Evolutionary conservation across 345 rosid genomes (phyloP), one percentile per base, ranked within the genome.

Genomic region (Ceriops tagal): DNA sequence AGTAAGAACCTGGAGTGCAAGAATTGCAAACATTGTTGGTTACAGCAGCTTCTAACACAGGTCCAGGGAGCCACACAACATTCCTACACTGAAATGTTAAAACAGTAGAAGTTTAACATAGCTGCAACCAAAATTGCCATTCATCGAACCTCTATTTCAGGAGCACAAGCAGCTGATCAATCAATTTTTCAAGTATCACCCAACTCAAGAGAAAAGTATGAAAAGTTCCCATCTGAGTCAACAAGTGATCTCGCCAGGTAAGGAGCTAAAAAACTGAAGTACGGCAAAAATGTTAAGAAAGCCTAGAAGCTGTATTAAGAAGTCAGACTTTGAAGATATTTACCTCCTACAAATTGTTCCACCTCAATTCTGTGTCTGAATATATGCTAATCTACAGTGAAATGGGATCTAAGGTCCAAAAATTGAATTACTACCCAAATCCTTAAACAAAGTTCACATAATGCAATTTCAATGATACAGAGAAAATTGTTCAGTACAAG

Each of bases 51-150:
- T 93, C 97, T 64, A 86, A 63, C 73, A 89, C 73, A 61, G 96
- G 87, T 61, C 97, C 98, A 60, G 98, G 98, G 71, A 93, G 97
- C 98, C 97, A 93, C 39, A 93, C 79, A 68, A 84, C 98, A 82
- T 87, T 93, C 75, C 98, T 87, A 82, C 98, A 93, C 96, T 92
- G 84, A 66, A 77, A 72, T 53, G 59, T 59, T 34, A 37, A 21
- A 55, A 34, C 32, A 57, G 76, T 34, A 46, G 60, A 73, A 46
- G 19, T 74, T 64, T 30, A 55, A 74, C 16, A 35, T 19, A n/a
- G 13, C 53, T 4, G 64, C 56, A 31, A 55, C 58, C 16, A 10
- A 60, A 18, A 34, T 57, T 32, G 60, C 22, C 64, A 53, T 11
- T 52, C 37, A 27, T 32, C 6, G 15, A 11, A 43, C 18, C 49